Evolutionary conservation across 78 protist genomes (phyloP).

Genomic region (Chrysochromulina parva): DNA sequence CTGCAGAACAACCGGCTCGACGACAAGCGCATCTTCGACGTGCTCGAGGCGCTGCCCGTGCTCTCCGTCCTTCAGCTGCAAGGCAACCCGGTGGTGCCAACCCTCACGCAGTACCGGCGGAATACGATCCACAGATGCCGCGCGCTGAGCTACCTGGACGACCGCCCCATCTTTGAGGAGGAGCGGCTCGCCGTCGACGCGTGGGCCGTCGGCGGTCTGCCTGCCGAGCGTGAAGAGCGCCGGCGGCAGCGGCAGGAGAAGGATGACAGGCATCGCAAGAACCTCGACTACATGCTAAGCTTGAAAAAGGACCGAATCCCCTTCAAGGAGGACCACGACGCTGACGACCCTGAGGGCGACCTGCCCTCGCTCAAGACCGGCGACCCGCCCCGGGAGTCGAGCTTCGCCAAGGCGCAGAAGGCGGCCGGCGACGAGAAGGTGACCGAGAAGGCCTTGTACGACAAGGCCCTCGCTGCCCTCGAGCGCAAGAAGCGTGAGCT

Average conservation of each 20-base stretch:
- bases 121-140: not conserved
- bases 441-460: not conserved
- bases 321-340: not conserved
- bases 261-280: not conserved
- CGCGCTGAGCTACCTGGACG: slow-evolving; percentile 74
- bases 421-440: not conserved
- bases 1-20: slow-evolving; percentile 58
- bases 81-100: slow-evolving; percentile 52
- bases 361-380: not conserved
- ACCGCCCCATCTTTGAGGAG: slow-evolving; percentile 70
- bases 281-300: not conserved
- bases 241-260: slow-evolving; percentile 26
- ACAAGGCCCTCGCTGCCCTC: not conserved
- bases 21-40: slow-evolving; percentile 56
- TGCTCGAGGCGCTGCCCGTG: slow-evolving; percentile 54
- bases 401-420: not conserved
- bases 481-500: not conserved
- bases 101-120: slow-evolving; percentile 65
- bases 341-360: not conserved
- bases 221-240: slow-evolving; percentile 48
- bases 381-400: not conserved
- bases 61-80: slow-evolving; percentile 61
- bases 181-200: slow-evolving; percentile 48
- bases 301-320: not conserved
- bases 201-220: slow-evolving; percentile 3